Evolutionary conservation across 1,284 basidiomycete genomes (phyloP), one percentile per base, ranked within the genome.

Genomic region (Trametes hirsuta): DNA sequence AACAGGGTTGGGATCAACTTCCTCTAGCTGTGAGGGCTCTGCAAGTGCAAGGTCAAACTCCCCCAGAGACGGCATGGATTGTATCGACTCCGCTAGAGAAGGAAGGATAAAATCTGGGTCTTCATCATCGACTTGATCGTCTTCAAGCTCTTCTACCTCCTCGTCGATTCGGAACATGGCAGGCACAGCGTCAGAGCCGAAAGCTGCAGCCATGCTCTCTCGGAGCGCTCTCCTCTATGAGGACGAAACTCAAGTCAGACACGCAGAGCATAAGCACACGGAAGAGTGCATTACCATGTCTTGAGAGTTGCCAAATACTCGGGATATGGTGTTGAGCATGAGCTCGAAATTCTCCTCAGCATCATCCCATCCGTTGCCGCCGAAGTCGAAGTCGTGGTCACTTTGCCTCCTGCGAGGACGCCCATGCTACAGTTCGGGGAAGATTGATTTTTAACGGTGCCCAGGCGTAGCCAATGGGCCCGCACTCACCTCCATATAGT

Each of bases 401-500:
- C 47, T 46, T 8, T 39, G 44, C 8, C 42, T 40, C 42, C 50
- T 21, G 24, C 25, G 50, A 21, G 55, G 39, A 25, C 63, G 64
- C n/a, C 41, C 48, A 30, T 44, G 56, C 60, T 62, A 47, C 15
- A 22, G 30, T 30, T 8, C 30, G 0, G 30, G 30, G 30, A 5
- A 30, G 30, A 8, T 30, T 30, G 30, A 8, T 5, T 30, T 30
- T 30, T 8, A 34, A 40, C 15, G 40, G 14, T 36, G 12, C 46
- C 50, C 4, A 36, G 12, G 18, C 18, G 18, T 18, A 47, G 30
- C 5, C 5, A 24, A 21, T 21, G 21, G 14, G 30, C 30, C 8
- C 30, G 25, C 5, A 10, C 48, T 50, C 55, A 81, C 81, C 60
- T 71, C 76, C 80, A 88, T 84, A 58, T 79, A 82, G 34, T 76